Conservation (phyloP, 768 basidiomycete species). For the Gloeophyllum trabeum region DNA sequence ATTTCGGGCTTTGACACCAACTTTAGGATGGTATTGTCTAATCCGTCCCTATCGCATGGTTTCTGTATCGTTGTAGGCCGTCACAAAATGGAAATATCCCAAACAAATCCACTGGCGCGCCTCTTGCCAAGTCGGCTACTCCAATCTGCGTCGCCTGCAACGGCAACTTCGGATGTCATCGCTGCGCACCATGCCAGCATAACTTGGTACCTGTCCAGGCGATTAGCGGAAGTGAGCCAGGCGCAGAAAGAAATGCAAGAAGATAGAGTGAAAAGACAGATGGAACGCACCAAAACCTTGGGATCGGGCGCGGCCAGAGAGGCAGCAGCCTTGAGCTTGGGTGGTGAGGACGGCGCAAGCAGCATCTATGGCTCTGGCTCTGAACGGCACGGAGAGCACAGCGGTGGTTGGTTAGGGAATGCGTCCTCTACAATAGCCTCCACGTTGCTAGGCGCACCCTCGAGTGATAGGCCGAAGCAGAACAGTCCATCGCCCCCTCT, state of each 20-base stretch:
- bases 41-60: constrained; percentile 7
- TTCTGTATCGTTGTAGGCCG: constrained; percentile 34
- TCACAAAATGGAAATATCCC: constrained; percentile 50
- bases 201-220: constrained; percentile 81
- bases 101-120: constrained; percentile 52
- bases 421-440: constrained; percentile 35
- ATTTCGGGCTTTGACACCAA: not conserved
- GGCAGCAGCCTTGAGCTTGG: constrained; percentile 29
- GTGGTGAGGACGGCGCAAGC: constrained; percentile 9
- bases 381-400: constrained; percentile 28
- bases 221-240: constrained; percentile 71
- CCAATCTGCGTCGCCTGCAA: constrained; percentile 34
- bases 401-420: constrained; percentile 50
- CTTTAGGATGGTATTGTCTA: constrained; percentile 10
- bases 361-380: constrained; percentile 8
- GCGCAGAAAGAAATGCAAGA: constrained; percentile 85
- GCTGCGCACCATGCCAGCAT: constrained; percentile 92
- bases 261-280: constrained; percentile 79
- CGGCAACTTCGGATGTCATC: constrained; percentile 55
- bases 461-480: constrained; percentile 11
- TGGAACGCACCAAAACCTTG: constrained; percentile 74
- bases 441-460: constrained; percentile 38
- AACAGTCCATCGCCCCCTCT: constrained; percentile 12
- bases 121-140: constrained; percentile 63
- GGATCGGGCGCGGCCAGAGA: constrained; percentile 72